Percentiles rank a stretch among this genome's conserved stretches.
These are phyloP conservation scores for Penicillium brevicompactum DNA, from an alignment of 2,329 filamentous ascomycete genomes.

Conservation along the genomic window DNA sequence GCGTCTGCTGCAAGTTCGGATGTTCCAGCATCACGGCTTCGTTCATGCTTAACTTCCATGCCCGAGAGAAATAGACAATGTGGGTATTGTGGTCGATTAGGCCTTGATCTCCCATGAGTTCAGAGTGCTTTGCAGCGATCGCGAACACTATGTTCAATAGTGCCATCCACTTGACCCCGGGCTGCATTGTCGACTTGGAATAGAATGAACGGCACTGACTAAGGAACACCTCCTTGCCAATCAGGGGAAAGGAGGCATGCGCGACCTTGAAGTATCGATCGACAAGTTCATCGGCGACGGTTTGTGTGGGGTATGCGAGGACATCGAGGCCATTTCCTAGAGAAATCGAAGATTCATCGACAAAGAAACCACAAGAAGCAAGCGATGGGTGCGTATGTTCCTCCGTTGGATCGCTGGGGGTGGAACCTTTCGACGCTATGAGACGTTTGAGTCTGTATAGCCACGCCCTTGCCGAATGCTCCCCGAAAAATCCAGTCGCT, in stretches of 20 bases:
- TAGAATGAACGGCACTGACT: slow-evolving; percentile 43
- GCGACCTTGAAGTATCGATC: slow-evolving; percentile 44
- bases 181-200: slow-evolving; percentile 30
- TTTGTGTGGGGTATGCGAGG: slow-evolving; percentile 36
- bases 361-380: slow-evolving; percentile 31
- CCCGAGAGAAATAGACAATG: slow-evolving; percentile 44
- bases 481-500: slow-evolving; percentile 46
- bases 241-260: slow-evolving; percentile 46
- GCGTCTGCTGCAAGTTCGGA: slow-evolving; percentile 48
- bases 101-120: slow-evolving; percentile 30
- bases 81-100: slow-evolving; percentile 35
- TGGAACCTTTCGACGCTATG: slow-evolving; percentile 31
- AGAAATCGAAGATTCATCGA: slow-evolving; percentile 40
- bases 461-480: slow-evolving; percentile 49
- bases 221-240: slow-evolving; percentile 43
- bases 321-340: slow-evolving; percentile 39
- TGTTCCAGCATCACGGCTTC: slow-evolving; percentile 40
- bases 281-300: slow-evolving; percentile 43
- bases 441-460: slow-evolving; percentile 42
- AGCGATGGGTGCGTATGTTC: slow-evolving; percentile 31
- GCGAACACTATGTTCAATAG: slow-evolving; percentile 49
- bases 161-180: slow-evolving; percentile 44
- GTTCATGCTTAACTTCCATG: slow-evolving; percentile 43
- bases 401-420: slow-evolving; percentile 21
- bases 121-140: slow-evolving; percentile 42